Base-by-base conservation (phyloP, 2,329 filamentous ascomycete species). In the Mycocentrospora acerina region DNA sequence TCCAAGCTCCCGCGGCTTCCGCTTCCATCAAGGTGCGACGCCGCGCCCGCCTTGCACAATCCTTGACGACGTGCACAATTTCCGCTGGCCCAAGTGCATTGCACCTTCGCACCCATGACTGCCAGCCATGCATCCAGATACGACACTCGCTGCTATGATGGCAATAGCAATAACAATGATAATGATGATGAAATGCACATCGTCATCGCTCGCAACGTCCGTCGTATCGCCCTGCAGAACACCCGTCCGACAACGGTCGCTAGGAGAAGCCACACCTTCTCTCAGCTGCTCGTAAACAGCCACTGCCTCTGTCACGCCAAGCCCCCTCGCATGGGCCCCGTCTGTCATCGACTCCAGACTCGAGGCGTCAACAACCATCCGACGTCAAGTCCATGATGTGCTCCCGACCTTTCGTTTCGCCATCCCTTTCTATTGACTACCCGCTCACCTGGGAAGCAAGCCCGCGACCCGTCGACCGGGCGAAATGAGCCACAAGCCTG, bases 1-100 rank as follows among this genome's bases (percentile, higher is more conserved):
- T 25, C 36, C 34, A 32, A 42, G 36, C 42, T 37, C 39, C 32
- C 24, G 25, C 37, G 43, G 44, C 37, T 49, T 39, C 37, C 44
- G 17, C 14, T 40, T 54, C 33, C 35, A 44, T 44, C 40, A 43
- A 53, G 41, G 50, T 58, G 56, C 52, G 53, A 57, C 55, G 45
- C 18, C n/a, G 11, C 15, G 14, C 13, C 35, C 29, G n/a, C 35
- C 32, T 37, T 29, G 41, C 35, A 19, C 29, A 35, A 42, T 35
- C 28, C 40, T 29, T 46, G 37, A 42, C 42, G 44, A 32, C 44
- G 34, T 44, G 48, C 51, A 52, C 44, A 48, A 44, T 19, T 36
- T 31, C 32, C 16, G 30, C 35, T 18, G 24, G 12, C 19, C 14
- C 18, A 40, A 24, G 18, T 30, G 32, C 29, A 37, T 10, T 29